These are phyloP conservation scores for Setaria viridis DNA, from an alignment of 202 grass and related monocot species.

Conservation along the genomic window DNA sequence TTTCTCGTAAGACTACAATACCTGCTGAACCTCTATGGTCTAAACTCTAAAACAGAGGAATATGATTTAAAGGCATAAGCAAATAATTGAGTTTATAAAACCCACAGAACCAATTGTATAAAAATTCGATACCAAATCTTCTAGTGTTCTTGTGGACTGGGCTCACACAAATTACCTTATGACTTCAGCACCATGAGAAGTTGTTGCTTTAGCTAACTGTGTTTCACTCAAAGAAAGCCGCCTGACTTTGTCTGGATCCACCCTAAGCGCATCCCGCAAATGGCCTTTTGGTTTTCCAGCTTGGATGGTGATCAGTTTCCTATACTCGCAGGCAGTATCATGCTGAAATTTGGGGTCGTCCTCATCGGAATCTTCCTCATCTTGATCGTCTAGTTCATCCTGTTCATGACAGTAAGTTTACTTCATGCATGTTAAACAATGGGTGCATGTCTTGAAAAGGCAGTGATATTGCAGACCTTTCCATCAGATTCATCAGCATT, in stretches of 20 bases:
- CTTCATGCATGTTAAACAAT: conserved; percentile 31
- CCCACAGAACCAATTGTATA: background rate
- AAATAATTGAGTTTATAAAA: background rate
- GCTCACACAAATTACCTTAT: conserved; percentile 63
- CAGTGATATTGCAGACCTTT: conserved; percentile 56
- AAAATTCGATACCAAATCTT: background rate
- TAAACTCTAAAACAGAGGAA: background rate
- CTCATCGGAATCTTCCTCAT: conserved; percentile 65
- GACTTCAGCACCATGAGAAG: conserved; percentile 69
- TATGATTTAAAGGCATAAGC: background rate
- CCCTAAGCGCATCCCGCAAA: conserved; percentile 56
- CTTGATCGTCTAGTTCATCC: conserved; percentile 63
- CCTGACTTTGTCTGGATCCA: conserved; percentile 65
- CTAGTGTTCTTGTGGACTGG: background rate
- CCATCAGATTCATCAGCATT: conserved; percentile 63
- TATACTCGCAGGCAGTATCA: conserved; percentile 62
- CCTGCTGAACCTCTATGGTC: background rate
- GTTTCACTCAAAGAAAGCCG: conserved; percentile 81
- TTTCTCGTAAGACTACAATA: background rate
- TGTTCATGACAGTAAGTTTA: conserved; percentile 44
- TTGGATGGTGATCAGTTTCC: conserved; percentile 76
- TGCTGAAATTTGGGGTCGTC: conserved; percentile 65
- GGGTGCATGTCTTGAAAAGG: background rate
- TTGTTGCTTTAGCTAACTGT: conserved; percentile 66
- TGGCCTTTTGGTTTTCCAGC: conserved; percentile 87